These are phyloP conservation scores for Cucumis variabilis DNA, from an alignment of 331 rosid genomes.

Conservation along the genomic window DNA sequence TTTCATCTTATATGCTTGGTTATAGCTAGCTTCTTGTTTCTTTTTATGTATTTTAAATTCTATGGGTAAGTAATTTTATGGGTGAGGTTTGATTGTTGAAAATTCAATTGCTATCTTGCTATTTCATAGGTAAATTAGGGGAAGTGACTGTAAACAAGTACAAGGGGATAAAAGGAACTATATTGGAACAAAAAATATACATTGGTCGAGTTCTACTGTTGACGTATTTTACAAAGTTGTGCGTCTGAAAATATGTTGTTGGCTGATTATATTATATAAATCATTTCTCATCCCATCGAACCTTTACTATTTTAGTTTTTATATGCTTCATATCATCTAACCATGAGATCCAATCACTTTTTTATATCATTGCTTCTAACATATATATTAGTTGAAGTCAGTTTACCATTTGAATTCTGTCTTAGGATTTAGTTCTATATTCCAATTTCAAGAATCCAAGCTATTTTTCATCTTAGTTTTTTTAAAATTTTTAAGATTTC, in stretches of 20 bases:
- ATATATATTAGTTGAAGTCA: slow-evolving; percentile 28
- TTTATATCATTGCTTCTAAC: slow-evolving; percentile 25
- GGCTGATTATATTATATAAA: slow-evolving; percentile 81
- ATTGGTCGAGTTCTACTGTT: slow-evolving; percentile 78
- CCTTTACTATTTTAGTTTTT: neutral
- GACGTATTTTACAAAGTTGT: slow-evolving; percentile 78
- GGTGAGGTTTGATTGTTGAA: neutral
- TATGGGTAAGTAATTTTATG: too few relatives aligned
- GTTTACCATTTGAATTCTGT: neutral
- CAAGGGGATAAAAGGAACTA: slow-evolving; percentile 19
- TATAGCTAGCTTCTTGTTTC: neutral
- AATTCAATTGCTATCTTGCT: neutral
- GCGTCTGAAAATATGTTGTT: slow-evolving; percentile 83
- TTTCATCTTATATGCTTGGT: neutral
- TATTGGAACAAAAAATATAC: slow-evolving; percentile 78
- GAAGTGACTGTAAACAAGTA: neutral
- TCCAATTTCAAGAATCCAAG: slow-evolving; percentile 2
- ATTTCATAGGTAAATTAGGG: neutral
- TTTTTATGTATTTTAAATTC: neutral
- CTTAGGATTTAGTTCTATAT: neutral
- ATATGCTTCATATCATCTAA: slow-evolving; percentile 10
- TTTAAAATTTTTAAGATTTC: too few relatives aligned
- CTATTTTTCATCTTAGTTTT: neutral
- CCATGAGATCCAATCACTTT: slow-evolving; percentile 92
- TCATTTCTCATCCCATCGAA: slow-evolving; percentile 1